These are phyloP conservation scores for Stachybotrys echinatus DNA, from an alignment of 2,329 filamentous ascomycete species.

Conservation along the genomic window DNA sequence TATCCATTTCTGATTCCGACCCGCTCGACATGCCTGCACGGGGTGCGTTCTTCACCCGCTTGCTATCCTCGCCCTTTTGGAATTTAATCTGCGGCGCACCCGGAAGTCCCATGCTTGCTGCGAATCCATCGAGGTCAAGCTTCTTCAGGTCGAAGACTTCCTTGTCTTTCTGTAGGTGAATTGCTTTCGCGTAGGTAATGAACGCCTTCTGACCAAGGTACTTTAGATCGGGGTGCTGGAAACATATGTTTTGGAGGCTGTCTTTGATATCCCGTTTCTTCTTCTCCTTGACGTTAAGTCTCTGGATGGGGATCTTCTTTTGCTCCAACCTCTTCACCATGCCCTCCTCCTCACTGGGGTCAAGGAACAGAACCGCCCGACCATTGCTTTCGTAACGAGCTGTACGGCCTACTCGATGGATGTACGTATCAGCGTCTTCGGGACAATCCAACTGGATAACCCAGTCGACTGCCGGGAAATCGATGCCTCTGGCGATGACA, in stretches of 20 bases:
- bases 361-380: constrained; percentile 82
- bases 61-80: constrained; percentile 81
- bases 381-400: constrained; percentile 89
- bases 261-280: constrained; percentile 84
- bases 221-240: constrained; percentile 89
- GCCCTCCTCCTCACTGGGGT: constrained; percentile 87
- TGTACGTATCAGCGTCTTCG: constrained; percentile 95
- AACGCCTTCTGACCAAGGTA: constrained; percentile 97
- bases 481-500: constrained; percentile 86
- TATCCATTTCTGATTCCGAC: constrained; percentile 51
- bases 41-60: constrained; percentile 81
- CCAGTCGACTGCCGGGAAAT: constrained; percentile 97
- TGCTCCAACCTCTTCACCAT: constrained; percentile 81
- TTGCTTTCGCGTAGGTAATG: constrained; percentile 77
- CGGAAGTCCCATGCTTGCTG: constrained; percentile 78
- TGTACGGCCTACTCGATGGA: constrained; percentile 90
- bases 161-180: constrained; percentile 88
- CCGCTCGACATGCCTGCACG: constrained; percentile 61
- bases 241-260: constrained; percentile 90
- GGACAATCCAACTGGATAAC: constrained; percentile 98
- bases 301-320: constrained; percentile 84
- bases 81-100: constrained; percentile 93
- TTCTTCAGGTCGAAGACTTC: constrained; percentile 81
- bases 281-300: constrained; percentile 80
- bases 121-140: constrained; percentile 80